Evolutionary conservation across 106 monocot genomes (phyloP), one percentile per base, ranked within the genome.

Genomic region (Phalaenopsis equestris): DNA sequence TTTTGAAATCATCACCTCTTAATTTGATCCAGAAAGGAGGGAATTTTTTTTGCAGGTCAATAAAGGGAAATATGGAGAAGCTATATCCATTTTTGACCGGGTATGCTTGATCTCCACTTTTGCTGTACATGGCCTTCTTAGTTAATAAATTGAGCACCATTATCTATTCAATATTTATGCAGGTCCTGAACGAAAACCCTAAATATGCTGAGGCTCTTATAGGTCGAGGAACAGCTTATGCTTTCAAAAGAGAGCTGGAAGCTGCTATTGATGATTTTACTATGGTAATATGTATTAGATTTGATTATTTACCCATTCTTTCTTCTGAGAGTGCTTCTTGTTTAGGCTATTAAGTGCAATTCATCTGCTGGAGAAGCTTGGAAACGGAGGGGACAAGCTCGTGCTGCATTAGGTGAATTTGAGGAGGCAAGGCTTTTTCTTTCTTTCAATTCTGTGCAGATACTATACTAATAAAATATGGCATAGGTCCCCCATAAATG

Each of bases 221-320:
- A 52, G 97, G 97, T 81, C 90, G 97, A 81, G 97, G 97, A 56
- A 97, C 97, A 78, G 90, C 94, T 78, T 88, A 90, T 90, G 97
- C 97, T 76, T 97, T 97, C 72, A 84, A 94, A 87, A 90, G 92
- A 82, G 92, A 94, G 68, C 87, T 97, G 76, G 90, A 94, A 81
- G 72, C 82, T 87, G 97, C 97, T 78, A 92, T 97, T 90, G 78
- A 87, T 78, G 97, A 97, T 81, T 97, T 97, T 82, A 94, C 94
- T 70, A 90, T 85, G 93, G 96, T 96, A 86, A 56, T 75, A 38
- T 3, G n/a, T 42, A 18, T 48, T 16, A 30, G 42, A 19, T 58
- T 21, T 68, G 2, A 8, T 55, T 73, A 12, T 58, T 72, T 65
- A 42, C 67, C 41, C 11, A 55, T 9, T 81, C 12, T 73, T 45